A percentile compares a stretch with the other conserved stretches of the same genome.
phyloP scores from a whole-genome alignment of 208 protist genomes.

The Balamuthia mandrillaris region DNA sequence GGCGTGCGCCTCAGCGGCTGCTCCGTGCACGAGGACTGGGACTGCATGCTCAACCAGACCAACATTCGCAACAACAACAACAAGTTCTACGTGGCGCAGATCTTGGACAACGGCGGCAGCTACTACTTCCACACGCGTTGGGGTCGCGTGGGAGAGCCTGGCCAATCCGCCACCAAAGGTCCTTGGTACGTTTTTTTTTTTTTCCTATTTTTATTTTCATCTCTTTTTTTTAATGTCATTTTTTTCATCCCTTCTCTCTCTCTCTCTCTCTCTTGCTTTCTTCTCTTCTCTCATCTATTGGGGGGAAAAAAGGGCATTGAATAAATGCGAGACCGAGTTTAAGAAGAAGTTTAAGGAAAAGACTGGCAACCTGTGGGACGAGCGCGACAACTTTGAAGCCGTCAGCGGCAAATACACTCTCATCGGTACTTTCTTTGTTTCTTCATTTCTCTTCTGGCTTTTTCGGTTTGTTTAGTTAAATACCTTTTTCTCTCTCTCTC shows the following conservation, averaged over 20 bases:
- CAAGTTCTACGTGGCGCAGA: constrained; percentile 77
- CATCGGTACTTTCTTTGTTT: background rate
- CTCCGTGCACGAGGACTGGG: constrained; percentile 27
- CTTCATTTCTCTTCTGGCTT: background rate
- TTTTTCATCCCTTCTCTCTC: too few relatives aligned
- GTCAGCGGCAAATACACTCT: constrained; percentile 55
- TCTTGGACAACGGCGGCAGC: constrained; percentile 50
- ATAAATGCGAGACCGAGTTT: too few relatives aligned
- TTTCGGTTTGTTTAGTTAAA: background rate
- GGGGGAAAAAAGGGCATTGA: too few relatives aligned
- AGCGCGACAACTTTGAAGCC: constrained; percentile 45
- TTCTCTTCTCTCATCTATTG: too few relatives aligned
- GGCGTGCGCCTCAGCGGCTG: background rate
- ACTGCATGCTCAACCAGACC: constrained; percentile 77
- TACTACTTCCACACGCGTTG: constrained; percentile 71
- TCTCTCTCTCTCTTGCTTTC: too few relatives aligned
- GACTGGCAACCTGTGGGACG: constrained; percentile 66
- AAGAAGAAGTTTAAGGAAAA: constrained; percentile 78
- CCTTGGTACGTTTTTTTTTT: too few relatives aligned
- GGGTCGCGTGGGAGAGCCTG: constrained; percentile 73
- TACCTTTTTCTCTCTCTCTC: constrained; percentile 3
- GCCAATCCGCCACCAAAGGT: constrained; percentile 59
- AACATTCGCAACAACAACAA: constrained; percentile 76
- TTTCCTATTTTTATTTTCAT: too few relatives aligned
- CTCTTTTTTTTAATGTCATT: too few relatives aligned